These are phyloP conservation scores for Yarrowia bubula DNA, from an alignment of 805 yeast genomes.

Conservation along the genomic window DNA sequence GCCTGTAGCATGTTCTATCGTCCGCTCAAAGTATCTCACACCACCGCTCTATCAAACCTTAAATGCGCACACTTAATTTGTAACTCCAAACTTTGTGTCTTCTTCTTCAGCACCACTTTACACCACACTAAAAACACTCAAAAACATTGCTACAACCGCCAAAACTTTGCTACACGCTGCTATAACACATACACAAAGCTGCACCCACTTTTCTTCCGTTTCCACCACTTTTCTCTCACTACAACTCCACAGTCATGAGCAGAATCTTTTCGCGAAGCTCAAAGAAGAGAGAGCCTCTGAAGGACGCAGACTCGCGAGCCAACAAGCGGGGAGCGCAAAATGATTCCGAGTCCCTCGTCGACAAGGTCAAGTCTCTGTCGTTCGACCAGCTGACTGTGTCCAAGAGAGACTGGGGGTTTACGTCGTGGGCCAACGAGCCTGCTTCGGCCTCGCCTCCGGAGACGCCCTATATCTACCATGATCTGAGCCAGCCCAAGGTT, in stretches of 20 bases:
- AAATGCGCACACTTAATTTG: too few relatives aligned
- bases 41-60: too few relatives aligned
- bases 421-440: slow-evolving; percentile 9
- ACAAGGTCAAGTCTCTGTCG: slow-evolving; percentile 19
- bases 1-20: too few relatives aligned
- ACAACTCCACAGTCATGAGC: background rate
- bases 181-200: too few relatives aligned
- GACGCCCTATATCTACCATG: slow-evolving; percentile 11
- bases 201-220: too few relatives aligned
- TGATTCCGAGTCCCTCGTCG: background rate
- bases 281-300: slow-evolving; percentile 11
- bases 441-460: slow-evolving; percentile 12
- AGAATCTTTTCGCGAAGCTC: slow-evolving; percentile 13
- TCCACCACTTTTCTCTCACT: background rate
- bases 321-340: background rate
- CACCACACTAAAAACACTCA: too few relatives aligned
- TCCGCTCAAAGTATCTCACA: too few relatives aligned
- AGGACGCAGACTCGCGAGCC: slow-evolving; percentile 10
- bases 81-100: too few relatives aligned
- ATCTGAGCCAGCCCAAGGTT: slow-evolving; percentile 5
- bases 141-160: too few relatives aligned
- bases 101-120: too few relatives aligned
- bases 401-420: slow-evolving; percentile 12
- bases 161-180: too few relatives aligned
- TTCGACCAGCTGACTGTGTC: slow-evolving; percentile 14